These are phyloP conservation scores for Cryomyces minteri DNA, from an alignment of 495 filamentous ascomycete species.

Conservation along the genomic window DNA sequence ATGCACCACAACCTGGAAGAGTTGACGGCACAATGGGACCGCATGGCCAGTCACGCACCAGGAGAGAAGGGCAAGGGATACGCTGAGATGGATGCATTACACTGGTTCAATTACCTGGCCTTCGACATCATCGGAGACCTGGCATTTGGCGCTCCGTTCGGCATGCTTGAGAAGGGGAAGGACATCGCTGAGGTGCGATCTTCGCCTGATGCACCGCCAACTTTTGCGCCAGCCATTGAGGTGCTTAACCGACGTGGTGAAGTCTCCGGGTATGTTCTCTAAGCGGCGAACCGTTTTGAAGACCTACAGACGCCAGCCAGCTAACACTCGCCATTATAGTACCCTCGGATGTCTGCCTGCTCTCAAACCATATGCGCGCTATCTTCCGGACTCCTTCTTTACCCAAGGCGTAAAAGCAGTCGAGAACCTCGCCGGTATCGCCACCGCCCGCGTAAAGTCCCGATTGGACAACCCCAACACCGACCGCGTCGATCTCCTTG, in stretches of 20 bases:
- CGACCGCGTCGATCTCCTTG: conserved; percentile 59
- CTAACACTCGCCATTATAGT: conserved; percentile 2
- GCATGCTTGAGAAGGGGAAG: conserved; percentile 37
- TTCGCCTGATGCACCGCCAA: conserved; percentile 30
- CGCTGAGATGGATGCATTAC: conserved; percentile 52
- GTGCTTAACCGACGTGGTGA: conserved; percentile 53
- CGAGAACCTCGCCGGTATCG: conserved; percentile 49
- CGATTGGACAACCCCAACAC: conserved; percentile 47
- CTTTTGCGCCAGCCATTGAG: conserved; percentile 46
- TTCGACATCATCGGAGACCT: conserved; percentile 85
- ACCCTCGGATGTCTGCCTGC: conserved; percentile 40
- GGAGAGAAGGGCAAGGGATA: conserved; percentile 22
- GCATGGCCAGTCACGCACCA: conserved; percentile 20
- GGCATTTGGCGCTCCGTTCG: conserved; percentile 25
- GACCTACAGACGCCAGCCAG: not conserved
- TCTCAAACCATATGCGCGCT: conserved; percentile 45
- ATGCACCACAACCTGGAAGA: conserved; percentile 62
- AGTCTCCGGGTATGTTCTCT: conserved; percentile 30
- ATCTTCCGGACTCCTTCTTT: conserved; percentile 52
- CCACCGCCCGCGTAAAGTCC: conserved; percentile 60
- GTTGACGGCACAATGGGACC: conserved; percentile 58
- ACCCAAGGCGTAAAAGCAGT: conserved; percentile 40
- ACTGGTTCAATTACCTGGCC: conserved; percentile 91
- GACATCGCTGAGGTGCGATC: conserved; percentile 44
- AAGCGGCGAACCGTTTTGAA: not conserved